phyloP scores from a whole-genome alignment of 169 alveolate species.

The Eimeria necatrix region DNA sequence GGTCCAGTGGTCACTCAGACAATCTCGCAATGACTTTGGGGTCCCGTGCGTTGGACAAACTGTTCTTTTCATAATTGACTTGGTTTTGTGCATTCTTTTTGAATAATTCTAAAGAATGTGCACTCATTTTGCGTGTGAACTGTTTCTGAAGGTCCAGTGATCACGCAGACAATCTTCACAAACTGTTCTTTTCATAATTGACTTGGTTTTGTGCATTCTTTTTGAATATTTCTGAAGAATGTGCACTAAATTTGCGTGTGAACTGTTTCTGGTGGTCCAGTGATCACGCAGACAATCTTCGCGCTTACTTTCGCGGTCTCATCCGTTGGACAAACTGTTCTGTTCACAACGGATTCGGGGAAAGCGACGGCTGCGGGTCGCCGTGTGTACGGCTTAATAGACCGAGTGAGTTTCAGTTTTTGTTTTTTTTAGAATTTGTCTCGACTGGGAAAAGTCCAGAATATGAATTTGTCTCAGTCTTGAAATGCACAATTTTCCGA shows the following conservation, averaged over 20 bases:
- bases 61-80: constrained; percentile 53
- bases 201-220: too few relatives aligned
- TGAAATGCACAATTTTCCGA: too few relatives aligned
- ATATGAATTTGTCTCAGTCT: too few relatives aligned
- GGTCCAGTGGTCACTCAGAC: constrained; percentile 66
- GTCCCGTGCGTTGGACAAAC: constrained; percentile 62
- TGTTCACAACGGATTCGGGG: constrained; percentile 58
- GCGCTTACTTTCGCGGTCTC: constrained; percentile 59
- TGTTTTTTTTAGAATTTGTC: background rate
- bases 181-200: constrained; percentile 71
- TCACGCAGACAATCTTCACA: constrained; percentile 63
- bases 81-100: too few relatives aligned
- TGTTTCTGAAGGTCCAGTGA: constrained; percentile 44
- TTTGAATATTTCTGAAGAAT: too few relatives aligned
- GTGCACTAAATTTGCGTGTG: background rate
- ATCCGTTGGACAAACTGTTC: constrained; percentile 73
- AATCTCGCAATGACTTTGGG: constrained; percentile 54
- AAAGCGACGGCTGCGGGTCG: constrained; percentile 54
- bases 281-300: constrained; percentile 57
- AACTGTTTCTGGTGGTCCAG: constrained; percentile 48
- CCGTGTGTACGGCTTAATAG: constrained; percentile 74
- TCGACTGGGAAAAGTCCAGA: too few relatives aligned
- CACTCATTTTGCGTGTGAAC: background rate
- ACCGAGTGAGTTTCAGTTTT: constrained; percentile 21
- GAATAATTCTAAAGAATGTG: too few relatives aligned